Evolutionary conservation across 768 basidiomycete genomes (phyloP).

Genomic region (Paxillus involutus): DNA sequence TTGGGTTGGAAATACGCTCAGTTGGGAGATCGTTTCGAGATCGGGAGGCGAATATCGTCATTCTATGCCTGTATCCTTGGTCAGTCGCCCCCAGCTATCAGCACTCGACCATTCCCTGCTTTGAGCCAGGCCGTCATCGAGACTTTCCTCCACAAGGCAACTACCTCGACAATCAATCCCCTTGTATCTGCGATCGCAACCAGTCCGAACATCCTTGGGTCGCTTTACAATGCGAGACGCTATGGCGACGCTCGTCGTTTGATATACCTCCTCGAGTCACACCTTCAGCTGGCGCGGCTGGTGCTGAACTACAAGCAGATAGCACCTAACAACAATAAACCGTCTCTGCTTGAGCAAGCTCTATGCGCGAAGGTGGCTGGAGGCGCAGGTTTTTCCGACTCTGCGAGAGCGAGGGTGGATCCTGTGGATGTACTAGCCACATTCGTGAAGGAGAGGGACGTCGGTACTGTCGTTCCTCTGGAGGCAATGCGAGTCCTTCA

Average conservation of each 20-base stretch:
- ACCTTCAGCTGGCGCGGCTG: slow-evolving; percentile 59
- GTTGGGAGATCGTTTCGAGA: slow-evolving; percentile 81
- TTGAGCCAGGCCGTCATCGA: slow-evolving; percentile 69
- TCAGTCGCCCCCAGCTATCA: slow-evolving; percentile 54
- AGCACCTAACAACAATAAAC: slow-evolving; percentile 40
- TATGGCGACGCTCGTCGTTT: slow-evolving; percentile 69
- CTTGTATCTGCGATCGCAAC: slow-evolving; percentile 69
- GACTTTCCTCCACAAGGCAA: slow-evolving; percentile 69
- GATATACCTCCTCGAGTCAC: slow-evolving; percentile 66
- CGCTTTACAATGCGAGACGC: slow-evolving; percentile 62
- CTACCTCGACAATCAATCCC: slow-evolving; percentile 79
- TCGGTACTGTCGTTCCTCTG: slow-evolving; percentile 59
- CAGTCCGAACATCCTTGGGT: slow-evolving; percentile 55
- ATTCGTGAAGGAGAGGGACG: slow-evolving; percentile 65
- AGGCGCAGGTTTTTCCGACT: slow-evolving; percentile 44
- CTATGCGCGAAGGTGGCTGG: slow-evolving; percentile 63
- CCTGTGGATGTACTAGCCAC: slow-evolving; percentile 74
- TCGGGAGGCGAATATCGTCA: slow-evolving; percentile 63
- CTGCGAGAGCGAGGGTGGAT: slow-evolving; percentile 51
- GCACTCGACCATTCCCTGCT: slow-evolving; percentile 56
- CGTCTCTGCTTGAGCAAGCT: slow-evolving; percentile 74
- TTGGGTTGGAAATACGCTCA: slow-evolving; percentile 83
- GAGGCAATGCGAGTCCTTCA: slow-evolving; percentile 69
- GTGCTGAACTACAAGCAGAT: slow-evolving; percentile 66
- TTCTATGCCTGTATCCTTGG: slow-evolving; percentile 69